These are phyloP conservation scores for Hypoxylon trugodes DNA, from an alignment of 495 filamentous ascomycete genomes.

Conservation along the genomic window DNA sequence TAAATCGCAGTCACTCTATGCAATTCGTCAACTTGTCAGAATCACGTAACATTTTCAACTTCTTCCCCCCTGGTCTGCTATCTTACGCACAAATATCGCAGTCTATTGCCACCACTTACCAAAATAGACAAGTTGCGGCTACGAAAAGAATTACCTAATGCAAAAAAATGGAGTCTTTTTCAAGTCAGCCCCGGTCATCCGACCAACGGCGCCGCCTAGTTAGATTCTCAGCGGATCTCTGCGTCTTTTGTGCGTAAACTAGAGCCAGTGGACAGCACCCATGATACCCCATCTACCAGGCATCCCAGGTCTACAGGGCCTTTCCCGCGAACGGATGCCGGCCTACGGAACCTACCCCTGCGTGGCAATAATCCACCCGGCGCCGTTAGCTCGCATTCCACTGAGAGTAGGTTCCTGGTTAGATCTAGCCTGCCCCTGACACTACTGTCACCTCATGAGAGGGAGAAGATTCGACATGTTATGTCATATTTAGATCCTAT, in stretches of 20 bases:
- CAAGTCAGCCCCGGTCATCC: conserved; percentile 8
- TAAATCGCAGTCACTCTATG: neutral
- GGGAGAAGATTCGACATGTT: conserved; percentile 6
- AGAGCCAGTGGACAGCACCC: conserved; percentile 1
- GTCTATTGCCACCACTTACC: conserved; percentile 17
- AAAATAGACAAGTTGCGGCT: conserved; percentile 6
- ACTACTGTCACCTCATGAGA: conserved; percentile 1
- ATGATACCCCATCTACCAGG: conserved; percentile 14
- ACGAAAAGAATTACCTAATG: conserved; percentile 22
- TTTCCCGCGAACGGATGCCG: conserved; percentile 19
- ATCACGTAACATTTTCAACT: conserved; percentile 34
- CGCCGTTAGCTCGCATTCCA: conserved; percentile 22
- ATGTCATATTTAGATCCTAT: conserved; percentile 29
- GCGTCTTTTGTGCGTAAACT: conserved; percentile 38
- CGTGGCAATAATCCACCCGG: conserved; percentile 22
- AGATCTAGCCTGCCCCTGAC: conserved; percentile 24
- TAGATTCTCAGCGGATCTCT: conserved; percentile 17
- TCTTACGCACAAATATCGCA: conserved; percentile 36
- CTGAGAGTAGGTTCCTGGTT: conserved; percentile 10
- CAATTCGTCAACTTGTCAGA: conserved; percentile 8
- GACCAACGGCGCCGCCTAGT: conserved; percentile 24
- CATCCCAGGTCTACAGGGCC: no score
- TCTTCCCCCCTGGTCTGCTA: neutral
- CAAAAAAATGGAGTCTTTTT: conserved; percentile 14
- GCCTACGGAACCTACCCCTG: conserved; percentile 9